Percentiles rank a stretch among this genome's conserved stretches.
Conservation (phyloP, 495 filamentous ascomycete genomes). For the Penicillium riverlandense region DNA sequence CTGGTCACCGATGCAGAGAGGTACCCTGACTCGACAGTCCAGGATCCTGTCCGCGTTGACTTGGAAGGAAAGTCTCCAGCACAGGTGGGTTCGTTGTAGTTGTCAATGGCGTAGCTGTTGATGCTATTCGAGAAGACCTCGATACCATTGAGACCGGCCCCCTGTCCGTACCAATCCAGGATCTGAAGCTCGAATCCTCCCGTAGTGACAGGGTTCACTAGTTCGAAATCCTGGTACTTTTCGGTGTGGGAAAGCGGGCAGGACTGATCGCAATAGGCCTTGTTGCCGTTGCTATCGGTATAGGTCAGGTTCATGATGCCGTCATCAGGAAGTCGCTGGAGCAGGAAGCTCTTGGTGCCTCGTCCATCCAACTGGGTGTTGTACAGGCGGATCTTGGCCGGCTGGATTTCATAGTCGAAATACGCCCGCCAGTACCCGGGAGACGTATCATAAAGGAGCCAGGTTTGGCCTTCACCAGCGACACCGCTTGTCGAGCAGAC, state of each 20-base stretch:
- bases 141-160: conserved; percentile 82
- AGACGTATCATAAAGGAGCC: conserved; percentile 73
- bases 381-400: conserved; percentile 79
- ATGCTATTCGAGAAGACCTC: conserved; percentile 86
- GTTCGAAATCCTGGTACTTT: conserved; percentile 79
- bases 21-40: conserved; percentile 67
- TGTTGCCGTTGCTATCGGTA: conserved; percentile 59
- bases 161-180: conserved; percentile 74
- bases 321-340: conserved; percentile 71
- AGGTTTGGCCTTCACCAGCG: conserved; percentile 66
- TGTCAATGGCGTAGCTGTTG: conserved; percentile 72
- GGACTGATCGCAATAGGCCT: conserved; percentile 61
- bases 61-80: conserved; percentile 56
- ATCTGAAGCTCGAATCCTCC: conserved; percentile 81
- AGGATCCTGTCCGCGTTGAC: conserved; percentile 64
- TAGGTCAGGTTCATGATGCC: conserved; percentile 98
- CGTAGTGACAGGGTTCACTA: conserved; percentile 87
- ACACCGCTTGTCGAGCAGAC: conserved; percentile 65
- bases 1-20: conserved; percentile 58
- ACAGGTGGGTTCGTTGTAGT: conserved; percentile 85
- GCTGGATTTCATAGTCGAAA: conserved; percentile 74
- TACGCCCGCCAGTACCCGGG: conserved; percentile 79
- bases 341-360: conserved; percentile 80
- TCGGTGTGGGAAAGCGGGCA: conserved; percentile 73
- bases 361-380: conserved; percentile 83